Evolutionary conservation across 1,284 basidiomycete species (phyloP).

Genomic region (Ustilago hordei): DNA sequence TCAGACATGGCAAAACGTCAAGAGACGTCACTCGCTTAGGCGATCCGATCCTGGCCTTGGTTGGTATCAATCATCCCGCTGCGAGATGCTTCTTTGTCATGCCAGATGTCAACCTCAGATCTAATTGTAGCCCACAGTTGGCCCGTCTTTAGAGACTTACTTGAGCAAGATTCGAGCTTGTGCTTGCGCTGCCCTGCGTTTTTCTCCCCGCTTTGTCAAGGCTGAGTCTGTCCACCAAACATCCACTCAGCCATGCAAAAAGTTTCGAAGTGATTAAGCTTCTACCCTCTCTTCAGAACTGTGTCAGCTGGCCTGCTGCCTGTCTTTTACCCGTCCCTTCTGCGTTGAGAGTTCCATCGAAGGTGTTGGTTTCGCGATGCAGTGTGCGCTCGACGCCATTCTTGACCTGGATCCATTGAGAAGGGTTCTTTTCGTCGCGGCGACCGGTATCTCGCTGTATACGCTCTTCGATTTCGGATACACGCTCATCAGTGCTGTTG

Average conservation of each 20-base stretch:
- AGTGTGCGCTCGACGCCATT: constrained; percentile 7
- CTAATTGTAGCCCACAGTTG: neutral
- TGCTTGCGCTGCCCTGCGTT: neutral
- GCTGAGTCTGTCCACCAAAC: neutral
- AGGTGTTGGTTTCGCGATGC: neutral
- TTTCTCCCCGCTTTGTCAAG: neutral
- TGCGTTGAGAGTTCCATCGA: neutral
- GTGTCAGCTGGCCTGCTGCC: constrained; percentile 1
- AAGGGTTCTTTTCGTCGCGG: constrained; percentile 42
- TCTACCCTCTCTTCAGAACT: neutral
- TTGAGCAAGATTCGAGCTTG: neutral
- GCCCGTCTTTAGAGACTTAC: neutral
- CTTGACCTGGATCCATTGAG: constrained; percentile 30
- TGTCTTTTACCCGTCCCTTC: neutral
- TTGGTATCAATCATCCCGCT: neutral
- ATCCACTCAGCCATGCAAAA: constrained; percentile 1
- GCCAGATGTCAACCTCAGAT: constrained; percentile 5
- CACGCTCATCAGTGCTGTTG: constrained; percentile 47
- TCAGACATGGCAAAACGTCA: constrained; percentile 22
- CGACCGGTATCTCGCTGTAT: constrained; percentile 52
- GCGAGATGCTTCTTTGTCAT: neutral
- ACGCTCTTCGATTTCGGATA: constrained; percentile 58
- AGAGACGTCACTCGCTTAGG: constrained; percentile 43
- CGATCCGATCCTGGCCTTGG: constrained; percentile 28
- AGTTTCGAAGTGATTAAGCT: constrained; percentile 4